Evolutionary conservation across 2,329 filamentous ascomycete species (phyloP).

Genomic region (Diaporthe longicolla): DNA sequence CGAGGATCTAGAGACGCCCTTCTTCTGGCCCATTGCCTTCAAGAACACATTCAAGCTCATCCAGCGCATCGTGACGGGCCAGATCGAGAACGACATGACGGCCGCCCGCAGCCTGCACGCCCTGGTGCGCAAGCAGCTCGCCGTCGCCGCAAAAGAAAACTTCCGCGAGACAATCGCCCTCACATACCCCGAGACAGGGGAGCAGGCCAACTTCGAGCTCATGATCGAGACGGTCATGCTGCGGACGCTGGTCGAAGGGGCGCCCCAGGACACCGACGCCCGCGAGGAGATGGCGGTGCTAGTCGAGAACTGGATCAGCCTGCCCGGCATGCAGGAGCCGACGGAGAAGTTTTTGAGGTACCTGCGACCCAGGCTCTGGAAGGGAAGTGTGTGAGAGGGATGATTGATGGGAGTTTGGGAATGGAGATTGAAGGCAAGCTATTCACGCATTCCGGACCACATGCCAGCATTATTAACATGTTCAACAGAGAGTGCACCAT

Average conservation of each 20-base stretch:
- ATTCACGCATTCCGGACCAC: too few relatives aligned
- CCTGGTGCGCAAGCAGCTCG: conserved; percentile 42
- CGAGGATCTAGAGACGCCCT: conserved; percentile 39
- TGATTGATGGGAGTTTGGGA: background rate
- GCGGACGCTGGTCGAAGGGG: conserved; percentile 37
- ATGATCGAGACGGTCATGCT: conserved; percentile 43
- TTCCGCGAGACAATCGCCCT: conserved; percentile 41
- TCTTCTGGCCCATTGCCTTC: conserved; percentile 42
- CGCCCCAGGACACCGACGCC: conserved; percentile 35
- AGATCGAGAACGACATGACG: conserved; percentile 47
- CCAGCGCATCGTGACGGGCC: conserved; percentile 47
- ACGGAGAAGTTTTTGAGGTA: conserved; percentile 41
- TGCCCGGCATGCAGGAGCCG: conserved; percentile 39
- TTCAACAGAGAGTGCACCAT: background rate
- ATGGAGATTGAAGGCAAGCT: background rate
- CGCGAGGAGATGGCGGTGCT: conserved; percentile 40
- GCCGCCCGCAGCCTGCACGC: conserved; percentile 41
- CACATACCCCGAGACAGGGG: conserved; percentile 42
- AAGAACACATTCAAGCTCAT: conserved; percentile 47
- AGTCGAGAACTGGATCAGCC: conserved; percentile 41
- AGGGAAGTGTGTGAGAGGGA: conserved; percentile 5
- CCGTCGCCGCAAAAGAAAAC: conserved; percentile 40
- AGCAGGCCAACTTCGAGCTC: conserved; percentile 43
- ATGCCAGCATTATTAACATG: background rate
- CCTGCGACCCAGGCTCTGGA: conserved; percentile 40